Base-by-base conservation (phyloP, 352 stramenopile species). In the Phytophthora litchii region DNA sequence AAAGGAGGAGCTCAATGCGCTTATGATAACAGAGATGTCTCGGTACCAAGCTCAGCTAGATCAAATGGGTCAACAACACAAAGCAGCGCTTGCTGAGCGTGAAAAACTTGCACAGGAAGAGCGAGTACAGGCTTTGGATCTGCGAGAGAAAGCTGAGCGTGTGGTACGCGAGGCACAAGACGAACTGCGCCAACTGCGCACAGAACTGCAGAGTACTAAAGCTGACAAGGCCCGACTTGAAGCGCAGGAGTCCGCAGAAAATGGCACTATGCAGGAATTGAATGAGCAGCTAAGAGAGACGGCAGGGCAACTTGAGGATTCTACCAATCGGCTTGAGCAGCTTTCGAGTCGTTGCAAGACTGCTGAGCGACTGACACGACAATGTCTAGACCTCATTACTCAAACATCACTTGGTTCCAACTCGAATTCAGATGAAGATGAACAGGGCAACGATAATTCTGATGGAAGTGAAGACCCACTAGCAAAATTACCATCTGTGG, bases 1-100 rank as follows among this genome's bases (percentile, higher is more conserved):
- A 41, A 92, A 90, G 46, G 76, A 88, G 44, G 76, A 90, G 45
- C 67, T 92, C 7, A 92, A 92, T 46, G 64, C 65, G 5, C 40
- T 86, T 0, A 80, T 91, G 70, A 45, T 69, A 5, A 32, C 62
- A 21, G 77, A 91, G 60, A 60, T 89, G 23, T 58, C 77, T 38
- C 69, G 54, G 17, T 82, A 88, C 16, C 53, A 72, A 29, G 31
- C 66, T 13, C 66, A 90, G 21, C 56, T 70, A 5, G 58, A 74
- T 29, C 35, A 60, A 41, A 48, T 85, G 19, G 56, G 70, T 1
- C 64, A 64, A 34, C 48, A 61, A 19, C 64, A 74, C 16, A 16
- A 41, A 25, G 14, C 43, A 38, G 43, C 31, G n/a, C 37, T 78
- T 17, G 58, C 20, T 3, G 57, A 74, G 4, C 48, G 51, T 1